phyloP scores from a whole-genome alignment of 257 asterid species.

The Ilex asprella region DNA sequence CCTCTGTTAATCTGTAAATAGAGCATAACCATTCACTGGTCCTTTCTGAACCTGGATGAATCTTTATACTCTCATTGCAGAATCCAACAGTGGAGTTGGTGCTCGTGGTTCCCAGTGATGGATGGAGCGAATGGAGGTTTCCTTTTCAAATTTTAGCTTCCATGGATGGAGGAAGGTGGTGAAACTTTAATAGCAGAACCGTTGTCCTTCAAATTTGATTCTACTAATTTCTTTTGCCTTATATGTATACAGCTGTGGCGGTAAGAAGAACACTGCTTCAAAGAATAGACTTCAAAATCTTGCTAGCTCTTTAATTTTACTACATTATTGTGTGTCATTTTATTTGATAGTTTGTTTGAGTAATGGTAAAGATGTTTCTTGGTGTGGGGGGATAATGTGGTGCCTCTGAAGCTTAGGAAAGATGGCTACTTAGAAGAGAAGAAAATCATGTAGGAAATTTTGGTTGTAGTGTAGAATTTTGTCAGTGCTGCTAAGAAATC shows the following conservation, averaged over 20 bases:
- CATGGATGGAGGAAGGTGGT: constrained; percentile 31
- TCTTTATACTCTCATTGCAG: constrained; percentile 24
- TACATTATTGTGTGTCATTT: constrained; percentile 12
- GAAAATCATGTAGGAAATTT: neutral
- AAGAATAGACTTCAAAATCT: constrained; percentile 20
- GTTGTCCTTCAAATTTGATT: constrained; percentile 14
- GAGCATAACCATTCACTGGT: constrained; percentile 25
- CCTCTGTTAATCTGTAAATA: constrained; percentile 25
- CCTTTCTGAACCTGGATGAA: constrained; percentile 14
- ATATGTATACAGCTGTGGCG: constrained; percentile 25
- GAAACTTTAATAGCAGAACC: constrained; percentile 38
- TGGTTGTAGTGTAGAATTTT: constrained; percentile 12
- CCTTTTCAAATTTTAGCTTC: constrained; percentile 23
- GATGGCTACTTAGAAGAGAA: constrained; percentile 11
- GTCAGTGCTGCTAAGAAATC: constrained; percentile 11
- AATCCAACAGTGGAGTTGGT: constrained; percentile 60
- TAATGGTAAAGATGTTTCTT: constrained; percentile 6
- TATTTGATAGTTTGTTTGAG: constrained; percentile 15
- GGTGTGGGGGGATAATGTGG: constrained; percentile 18
- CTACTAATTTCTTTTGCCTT: constrained; percentile 21
- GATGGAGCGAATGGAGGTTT: constrained; percentile 47
- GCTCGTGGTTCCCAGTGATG: constrained; percentile 39
- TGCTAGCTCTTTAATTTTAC: constrained; percentile 9
- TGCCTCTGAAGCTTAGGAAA: constrained; percentile 14
- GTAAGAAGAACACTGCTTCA: constrained; percentile 31